These are phyloP conservation scores for Curvularia hawaiiensis DNA, from an alignment of 2,329 filamentous ascomycete species.

Conservation along the genomic window DNA sequence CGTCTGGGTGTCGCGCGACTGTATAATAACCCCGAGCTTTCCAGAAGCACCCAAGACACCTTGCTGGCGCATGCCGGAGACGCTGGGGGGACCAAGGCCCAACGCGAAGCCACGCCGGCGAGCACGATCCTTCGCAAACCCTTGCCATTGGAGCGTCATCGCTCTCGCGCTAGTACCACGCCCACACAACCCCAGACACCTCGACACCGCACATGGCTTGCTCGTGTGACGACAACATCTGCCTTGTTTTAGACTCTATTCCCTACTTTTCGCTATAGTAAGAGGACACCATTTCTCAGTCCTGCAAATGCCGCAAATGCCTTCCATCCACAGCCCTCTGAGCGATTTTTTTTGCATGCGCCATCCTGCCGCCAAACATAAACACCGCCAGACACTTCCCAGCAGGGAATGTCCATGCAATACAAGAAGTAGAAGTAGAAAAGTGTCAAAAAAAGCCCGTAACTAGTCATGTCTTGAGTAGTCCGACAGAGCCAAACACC, in stretches of 20 bases:
- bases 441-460: conserved; percentile 23
- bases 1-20: conserved; percentile 17
- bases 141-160: conserved; percentile 35
- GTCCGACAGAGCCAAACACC: conserved; percentile 39
- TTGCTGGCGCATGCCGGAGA: conserved; percentile 23
- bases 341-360: conserved; percentile 25
- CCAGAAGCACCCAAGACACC: conserved; percentile 22
- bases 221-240: conserved; percentile 4
- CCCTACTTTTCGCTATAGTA: conserved; percentile 8
- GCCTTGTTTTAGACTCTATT: conserved; percentile 8
- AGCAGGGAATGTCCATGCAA: conserved; percentile 26
- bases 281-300: conserved; percentile 14
- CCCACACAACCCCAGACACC: conserved; percentile 6
- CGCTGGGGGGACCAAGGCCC: conserved; percentile 11
- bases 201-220: conserved; percentile 9
- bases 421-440: conserved; percentile 10
- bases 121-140: conserved; percentile 27
- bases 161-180: conserved; percentile 2
- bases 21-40: conserved; percentile 19
- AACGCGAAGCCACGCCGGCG: conserved; percentile 19
- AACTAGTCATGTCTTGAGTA: conserved; percentile 23
- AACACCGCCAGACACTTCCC: conserved; percentile 23
- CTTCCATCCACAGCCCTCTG: conserved; percentile 19
- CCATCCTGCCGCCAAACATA: conserved; percentile 21
- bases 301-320: conserved; percentile 22